These are phyloP conservation scores for Irpex sp. DNA, from an alignment of 1,284 basidiomycete species.

Conservation along the genomic window DNA sequence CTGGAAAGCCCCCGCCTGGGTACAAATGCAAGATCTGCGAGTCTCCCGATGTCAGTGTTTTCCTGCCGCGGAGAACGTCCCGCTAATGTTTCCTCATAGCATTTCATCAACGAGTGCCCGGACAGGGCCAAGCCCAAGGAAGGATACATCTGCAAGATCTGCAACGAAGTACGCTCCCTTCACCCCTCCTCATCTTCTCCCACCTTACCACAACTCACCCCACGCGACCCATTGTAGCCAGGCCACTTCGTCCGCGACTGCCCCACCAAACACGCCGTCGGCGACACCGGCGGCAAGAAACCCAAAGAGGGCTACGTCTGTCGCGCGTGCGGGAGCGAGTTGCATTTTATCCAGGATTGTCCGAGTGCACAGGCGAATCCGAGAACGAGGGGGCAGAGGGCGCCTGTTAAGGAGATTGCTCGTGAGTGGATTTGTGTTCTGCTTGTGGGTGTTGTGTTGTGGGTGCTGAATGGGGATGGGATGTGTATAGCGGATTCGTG, in stretches of 20 bases:
- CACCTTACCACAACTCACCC: no score
- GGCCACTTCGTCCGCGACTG: constrained; percentile 87
- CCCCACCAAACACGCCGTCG: constrained; percentile 67
- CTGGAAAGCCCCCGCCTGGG: constrained; percentile 56
- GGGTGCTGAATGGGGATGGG: no score
- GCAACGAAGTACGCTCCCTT: constrained; percentile 44
- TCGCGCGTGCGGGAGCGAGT: constrained; percentile 79
- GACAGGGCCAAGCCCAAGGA: constrained; percentile 72
- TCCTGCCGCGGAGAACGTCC: neutral
- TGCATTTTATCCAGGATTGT: constrained; percentile 84
- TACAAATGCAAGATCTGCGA: constrained; percentile 78
- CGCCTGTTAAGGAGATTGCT: constrained; percentile 71
- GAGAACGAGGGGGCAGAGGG: constrained; percentile 40
- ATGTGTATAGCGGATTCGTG: constrained; percentile 68
- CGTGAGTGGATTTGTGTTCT: no score
- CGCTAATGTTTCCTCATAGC: constrained; percentile 35
- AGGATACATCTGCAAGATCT: constrained; percentile 82
- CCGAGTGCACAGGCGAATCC: constrained; percentile 47
- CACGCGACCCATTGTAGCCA: no score
- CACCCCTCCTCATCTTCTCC: no score
- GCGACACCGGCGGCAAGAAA: constrained; percentile 73
- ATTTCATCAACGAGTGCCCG: constrained; percentile 73
- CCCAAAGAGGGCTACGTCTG: constrained; percentile 82
- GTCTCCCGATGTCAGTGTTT: constrained; percentile 55
- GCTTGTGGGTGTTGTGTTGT: no score